phyloP scores from a whole-genome alignment of 2,329 filamentous ascomycete species.

The Tympanopsis confertula region DNA sequence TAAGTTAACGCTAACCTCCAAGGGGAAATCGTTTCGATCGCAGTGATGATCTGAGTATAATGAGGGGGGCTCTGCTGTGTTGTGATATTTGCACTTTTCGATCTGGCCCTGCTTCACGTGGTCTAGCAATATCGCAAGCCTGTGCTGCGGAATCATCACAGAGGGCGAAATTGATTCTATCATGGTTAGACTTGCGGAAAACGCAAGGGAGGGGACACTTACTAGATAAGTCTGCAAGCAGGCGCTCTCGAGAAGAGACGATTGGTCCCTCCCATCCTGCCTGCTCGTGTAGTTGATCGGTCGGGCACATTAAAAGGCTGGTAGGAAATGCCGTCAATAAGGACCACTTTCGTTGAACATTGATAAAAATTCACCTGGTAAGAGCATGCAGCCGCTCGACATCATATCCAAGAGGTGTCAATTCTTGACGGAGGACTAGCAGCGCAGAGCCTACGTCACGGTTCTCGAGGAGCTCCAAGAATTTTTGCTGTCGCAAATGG shows the following conservation, averaged over 20 bases:
- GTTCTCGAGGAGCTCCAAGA: constrained; percentile 74
- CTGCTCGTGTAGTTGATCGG: constrained; percentile 65
- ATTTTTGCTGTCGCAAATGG: constrained; percentile 85
- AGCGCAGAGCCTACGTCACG: constrained; percentile 65
- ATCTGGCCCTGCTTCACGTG: constrained; percentile 80
- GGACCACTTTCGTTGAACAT: neutral
- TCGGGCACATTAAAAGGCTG: constrained; percentile 70
- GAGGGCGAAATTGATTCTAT: constrained; percentile 83
- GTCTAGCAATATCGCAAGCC: constrained; percentile 68
- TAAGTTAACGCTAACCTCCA: constrained; percentile 59
- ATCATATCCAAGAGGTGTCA: constrained; percentile 77
- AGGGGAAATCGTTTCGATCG: constrained; percentile 68
- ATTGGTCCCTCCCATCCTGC: constrained; percentile 77
- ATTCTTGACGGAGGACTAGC: constrained; percentile 71
- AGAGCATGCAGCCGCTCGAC: constrained; percentile 67
- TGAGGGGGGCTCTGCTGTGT: constrained; percentile 65
- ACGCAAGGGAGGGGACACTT: constrained; percentile 17
- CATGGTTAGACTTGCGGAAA: neutral
- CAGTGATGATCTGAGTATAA: constrained; percentile 84
- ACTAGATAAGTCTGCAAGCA: constrained; percentile 80
- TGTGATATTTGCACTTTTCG: constrained; percentile 77
- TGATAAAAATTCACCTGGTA: constrained; percentile 58
- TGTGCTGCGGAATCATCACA: constrained; percentile 90
- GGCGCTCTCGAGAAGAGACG: constrained; percentile 59
- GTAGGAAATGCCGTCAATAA: neutral